Evolutionary conservation across 257 asterid species (phyloP).

Genomic region (Leptodermis oblonga): DNA sequence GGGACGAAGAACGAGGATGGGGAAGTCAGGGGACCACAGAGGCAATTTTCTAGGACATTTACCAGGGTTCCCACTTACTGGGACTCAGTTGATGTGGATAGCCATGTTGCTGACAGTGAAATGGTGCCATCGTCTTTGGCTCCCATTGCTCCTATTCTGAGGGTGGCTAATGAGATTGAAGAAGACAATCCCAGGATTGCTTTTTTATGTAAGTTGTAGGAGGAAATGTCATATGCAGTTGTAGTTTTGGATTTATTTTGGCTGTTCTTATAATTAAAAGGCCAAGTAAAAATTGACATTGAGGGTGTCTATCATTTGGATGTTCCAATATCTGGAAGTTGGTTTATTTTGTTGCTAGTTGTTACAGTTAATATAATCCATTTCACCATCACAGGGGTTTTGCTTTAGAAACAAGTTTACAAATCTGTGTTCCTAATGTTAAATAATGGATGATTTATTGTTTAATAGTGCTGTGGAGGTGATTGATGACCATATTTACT

Average conservation of each 20-base stretch:
- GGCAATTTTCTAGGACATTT: constrained; percentile 47
- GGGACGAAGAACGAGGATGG: constrained; percentile 54
- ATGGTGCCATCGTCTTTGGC: constrained; percentile 90
- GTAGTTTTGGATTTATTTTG: neutral
- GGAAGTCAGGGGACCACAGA: constrained; percentile 44
- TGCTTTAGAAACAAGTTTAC: too few species aligned
- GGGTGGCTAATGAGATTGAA: constrained; percentile 90
- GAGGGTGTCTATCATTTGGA: neutral
- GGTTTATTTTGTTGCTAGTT: neutral
- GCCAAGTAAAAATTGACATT: neutral
- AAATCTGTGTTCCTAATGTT: neutral
- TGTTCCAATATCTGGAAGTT: neutral
- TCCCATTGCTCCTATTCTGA: constrained; percentile 76
- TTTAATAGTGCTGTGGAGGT: neutral
- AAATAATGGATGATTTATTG: neutral
- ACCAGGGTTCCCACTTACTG: constrained; percentile 58
- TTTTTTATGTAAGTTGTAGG: constrained; percentile 58
- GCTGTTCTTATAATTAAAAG: neutral
- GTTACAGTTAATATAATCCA: neutral
- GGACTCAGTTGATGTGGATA: constrained; percentile 58
- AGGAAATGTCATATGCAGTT: neutral
- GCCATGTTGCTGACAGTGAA: constrained; percentile 72
- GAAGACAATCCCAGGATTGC: constrained; percentile 63
- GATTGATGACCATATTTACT: neutral
- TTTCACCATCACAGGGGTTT: neutral